Evolutionary conservation across 1,284 basidiomycete species (phyloP), one percentile per base, ranked within the genome.

Genomic region (Rhodotorula sp.): DNA sequence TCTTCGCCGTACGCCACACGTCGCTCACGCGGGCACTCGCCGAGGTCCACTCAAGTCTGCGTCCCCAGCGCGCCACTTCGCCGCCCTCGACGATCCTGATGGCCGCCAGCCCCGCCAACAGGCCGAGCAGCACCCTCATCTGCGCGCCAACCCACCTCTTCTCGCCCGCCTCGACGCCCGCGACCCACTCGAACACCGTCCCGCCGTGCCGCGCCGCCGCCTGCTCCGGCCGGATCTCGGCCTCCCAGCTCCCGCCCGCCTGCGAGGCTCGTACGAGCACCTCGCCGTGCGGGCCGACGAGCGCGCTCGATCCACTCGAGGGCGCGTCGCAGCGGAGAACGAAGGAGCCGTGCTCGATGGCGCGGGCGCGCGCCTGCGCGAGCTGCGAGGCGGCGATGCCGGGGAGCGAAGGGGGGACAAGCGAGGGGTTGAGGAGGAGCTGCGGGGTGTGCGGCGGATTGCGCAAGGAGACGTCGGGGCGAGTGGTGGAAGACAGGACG

Each of bases 171-270:
- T 25, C 45, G 21, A 34, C 34, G 34, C 34, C 34, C 34, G 27
- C 46, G 34, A 56, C 17, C 23, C 53, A 3, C 3, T 41, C 59
- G n/a, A 44, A 54, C 10, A 21, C 17, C 27, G 59, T 70, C n/a
- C 52, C 27, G 17, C 25, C 42, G 21, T n/a, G 10, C 55, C 25
- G 41, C 68, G 23, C 59, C 63, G 17, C 21, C 46, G 21, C 64
- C 55, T 21, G 42, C n/a, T 10, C 58, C 14, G 23, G 45, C 17
- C n/a, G 45, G 25, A 59, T 12, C 45, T 45, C 49, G 13, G 27
- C 64, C 34, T 70, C 64, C 59, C 64, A 70, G 23, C 66, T 62
- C 44, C 46, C 63, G 27, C 88, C 45, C 88, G 86, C 85, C 61
- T 9, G 59, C 67, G 5, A 16, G 44, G 1, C 64, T 53, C 14